Percentiles rank a stretch among this genome's conserved stretches.
Evolutionary conservation across 1,139 yeast genomes (phyloP).

Genomic region (Saccharomyces pastorianus): DNA sequence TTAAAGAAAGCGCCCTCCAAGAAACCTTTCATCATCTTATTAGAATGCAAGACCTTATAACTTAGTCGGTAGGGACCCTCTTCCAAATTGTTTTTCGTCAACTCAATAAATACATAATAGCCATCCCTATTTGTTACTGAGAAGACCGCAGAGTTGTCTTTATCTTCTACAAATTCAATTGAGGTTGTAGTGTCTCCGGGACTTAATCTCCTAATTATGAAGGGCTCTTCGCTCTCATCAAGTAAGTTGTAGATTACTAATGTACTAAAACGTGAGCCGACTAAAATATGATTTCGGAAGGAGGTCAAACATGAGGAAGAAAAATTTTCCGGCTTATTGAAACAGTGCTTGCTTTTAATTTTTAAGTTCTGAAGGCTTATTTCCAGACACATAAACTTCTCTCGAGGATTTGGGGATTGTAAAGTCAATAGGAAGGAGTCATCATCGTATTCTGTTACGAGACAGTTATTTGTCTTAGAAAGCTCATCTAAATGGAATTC

Average conservation of each 20-base stretch:
- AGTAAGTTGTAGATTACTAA: conserved; percentile 46
- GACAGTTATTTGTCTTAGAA: conserved; percentile 49
- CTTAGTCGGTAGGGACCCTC: conserved; percentile 3
- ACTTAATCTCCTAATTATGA: conserved; percentile 42
- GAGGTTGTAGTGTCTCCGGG: conserved; percentile 74
- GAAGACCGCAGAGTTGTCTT: conserved; percentile 18
- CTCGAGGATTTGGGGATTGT: conserved; percentile 64
- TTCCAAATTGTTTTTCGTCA: conserved; percentile 8
- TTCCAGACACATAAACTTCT: conserved; percentile 43
- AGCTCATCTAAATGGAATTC: conserved; percentile 19
- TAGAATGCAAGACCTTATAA: conserved; percentile 42
- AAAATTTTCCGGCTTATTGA: conserved; percentile 42
- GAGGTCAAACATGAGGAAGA: conserved; percentile 50
- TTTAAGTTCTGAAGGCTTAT: conserved; percentile 28
- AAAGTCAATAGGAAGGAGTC: conserved; percentile 36
- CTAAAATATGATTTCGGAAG: conserved; percentile 39
- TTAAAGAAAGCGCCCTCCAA: conserved; percentile 61
- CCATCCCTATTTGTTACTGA: conserved; percentile 61
- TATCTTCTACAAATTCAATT: conserved; percentile 35
- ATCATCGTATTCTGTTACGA: conserved; percentile 32
- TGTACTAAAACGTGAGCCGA: conserved; percentile 71
- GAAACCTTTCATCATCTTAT: conserved; percentile 65
- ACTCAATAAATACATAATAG: conserved; percentile 37
- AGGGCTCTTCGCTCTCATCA: conserved; percentile 19
- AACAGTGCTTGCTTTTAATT: conserved; percentile 16